phyloP scores from a whole-genome alignment of 2,329 filamentous ascomycete species.

The Bipolaris cookei region DNA sequence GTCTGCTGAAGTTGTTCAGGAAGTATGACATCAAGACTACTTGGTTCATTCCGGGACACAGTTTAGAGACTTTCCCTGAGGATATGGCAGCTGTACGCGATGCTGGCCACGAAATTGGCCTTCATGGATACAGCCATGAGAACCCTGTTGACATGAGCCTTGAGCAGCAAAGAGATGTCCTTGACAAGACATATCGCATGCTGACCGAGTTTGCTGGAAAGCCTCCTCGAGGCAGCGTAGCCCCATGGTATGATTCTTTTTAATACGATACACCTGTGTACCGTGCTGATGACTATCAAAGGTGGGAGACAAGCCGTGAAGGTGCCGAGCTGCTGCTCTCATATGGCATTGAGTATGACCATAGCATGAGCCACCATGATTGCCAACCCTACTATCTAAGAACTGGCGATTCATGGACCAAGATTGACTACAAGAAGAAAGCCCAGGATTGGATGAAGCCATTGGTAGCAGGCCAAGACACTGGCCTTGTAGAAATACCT shows the following conservation, averaged over 20 bases:
- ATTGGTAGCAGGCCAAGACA: conserved; percentile 63
- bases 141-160: conserved; percentile 72
- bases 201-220: conserved; percentile 73
- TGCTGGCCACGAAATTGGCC: conserved; percentile 67
- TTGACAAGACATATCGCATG: conserved; percentile 76
- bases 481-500: conserved; percentile 71
- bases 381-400: conserved; percentile 68
- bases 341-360: conserved; percentile 73
- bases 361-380: conserved; percentile 70
- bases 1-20: conserved; percentile 72
- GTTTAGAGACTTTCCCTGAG: conserved; percentile 69
- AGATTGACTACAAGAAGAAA: conserved; percentile 69
- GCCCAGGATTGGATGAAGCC: conserved; percentile 72
- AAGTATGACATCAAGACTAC: conserved; percentile 75
- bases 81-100: conserved; percentile 65
- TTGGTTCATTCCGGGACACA: conserved; percentile 68
- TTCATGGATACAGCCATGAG: conserved; percentile 74
- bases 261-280: too few relatives aligned
- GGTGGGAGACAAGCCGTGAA: conserved; percentile 73
- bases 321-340: conserved; percentile 67
- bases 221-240: conserved; percentile 73
- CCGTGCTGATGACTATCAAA: conserved; percentile 46
- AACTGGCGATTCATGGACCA: conserved; percentile 70
- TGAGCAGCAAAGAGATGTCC: conserved; percentile 75
- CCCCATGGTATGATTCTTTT: conserved; percentile 61